Percentiles rank a stretch among this genome's conserved stretches.
Evolutionary conservation across 1,284 basidiomycete genomes (phyloP).

Genomic region (Bondarzewia mesenterica): DNA sequence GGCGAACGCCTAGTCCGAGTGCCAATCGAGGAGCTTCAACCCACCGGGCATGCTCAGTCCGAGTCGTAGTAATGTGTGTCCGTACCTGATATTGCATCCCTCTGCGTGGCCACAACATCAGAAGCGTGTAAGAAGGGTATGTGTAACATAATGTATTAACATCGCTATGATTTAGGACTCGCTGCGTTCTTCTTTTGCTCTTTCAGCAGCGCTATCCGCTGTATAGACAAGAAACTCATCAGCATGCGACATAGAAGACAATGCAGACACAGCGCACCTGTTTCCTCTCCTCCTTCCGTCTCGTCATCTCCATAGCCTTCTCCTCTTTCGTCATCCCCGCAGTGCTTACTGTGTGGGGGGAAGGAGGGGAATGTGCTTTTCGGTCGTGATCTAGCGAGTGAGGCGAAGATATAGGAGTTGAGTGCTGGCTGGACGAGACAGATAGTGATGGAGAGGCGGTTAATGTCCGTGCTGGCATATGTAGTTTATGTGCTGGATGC

Average conservation of each 20-base stretch:
- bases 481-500: slow-evolving; percentile 1
- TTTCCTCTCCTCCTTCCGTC: slow-evolving; percentile 82
- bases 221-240: slow-evolving; percentile 2
- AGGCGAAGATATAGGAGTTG: slow-evolving; percentile 8
- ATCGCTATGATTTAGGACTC: neutral
- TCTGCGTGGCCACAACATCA: neutral
- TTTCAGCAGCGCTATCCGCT: slow-evolving; percentile 66
- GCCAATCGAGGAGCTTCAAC: slow-evolving; percentile 49
- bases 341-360: slow-evolving; percentile 18
- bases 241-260: neutral
- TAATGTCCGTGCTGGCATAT: neutral
- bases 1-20: slow-evolving; percentile 50
- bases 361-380: slow-evolving; percentile 10
- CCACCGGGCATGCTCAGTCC: too few species aligned
- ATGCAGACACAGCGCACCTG: slow-evolving; percentile 38
- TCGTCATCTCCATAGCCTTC: slow-evolving; percentile 82
- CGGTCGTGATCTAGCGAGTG: slow-evolving; percentile 8
- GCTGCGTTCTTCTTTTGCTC: slow-evolving; percentile 53
- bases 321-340: slow-evolving; percentile 73
- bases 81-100: too few species aligned
- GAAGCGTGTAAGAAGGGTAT: neutral
- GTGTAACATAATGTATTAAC: too few species aligned
- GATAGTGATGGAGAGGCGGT: slow-evolving; percentile 4
- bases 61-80: slow-evolving; percentile 12
- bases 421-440: slow-evolving; percentile 6